These are phyloP conservation scores for Phytophthora hybrid DNA, from an alignment of 352 stramenopile genomes.

Conservation along the genomic window DNA sequence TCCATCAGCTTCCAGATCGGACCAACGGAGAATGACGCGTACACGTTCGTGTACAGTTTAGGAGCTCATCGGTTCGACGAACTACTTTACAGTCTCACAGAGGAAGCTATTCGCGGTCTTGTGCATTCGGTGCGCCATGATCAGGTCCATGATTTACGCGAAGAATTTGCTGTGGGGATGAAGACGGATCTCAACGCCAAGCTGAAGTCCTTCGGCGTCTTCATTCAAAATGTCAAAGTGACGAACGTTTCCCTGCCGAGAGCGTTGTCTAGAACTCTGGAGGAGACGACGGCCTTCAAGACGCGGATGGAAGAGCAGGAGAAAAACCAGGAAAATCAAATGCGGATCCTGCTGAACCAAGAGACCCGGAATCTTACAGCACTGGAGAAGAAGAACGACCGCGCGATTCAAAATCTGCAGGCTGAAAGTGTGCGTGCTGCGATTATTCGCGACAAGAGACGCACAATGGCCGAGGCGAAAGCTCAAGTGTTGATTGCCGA, in stretches of 20 bases:
- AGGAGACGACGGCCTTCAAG: constrained; percentile 83
- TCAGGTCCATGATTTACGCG: constrained; percentile 74
- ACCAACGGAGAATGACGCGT: constrained; percentile 64
- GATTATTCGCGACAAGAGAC: constrained; percentile 79
- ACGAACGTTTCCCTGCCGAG: constrained; percentile 73
- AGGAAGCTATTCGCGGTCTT: constrained; percentile 72
- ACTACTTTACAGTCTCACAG: constrained; percentile 70
- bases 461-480: constrained; percentile 72
- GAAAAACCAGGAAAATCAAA: constrained; percentile 87
- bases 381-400: constrained; percentile 77
- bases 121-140: constrained; percentile 82
- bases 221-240: constrained; percentile 88
- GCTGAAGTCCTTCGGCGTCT: constrained; percentile 66
- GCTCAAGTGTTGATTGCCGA: constrained; percentile 70
- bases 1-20: constrained; percentile 87
- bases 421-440: constrained; percentile 62
- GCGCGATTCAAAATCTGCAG: constrained; percentile 71
- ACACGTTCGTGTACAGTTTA: constrained; percentile 83
- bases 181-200: constrained; percentile 81
- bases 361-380: constrained; percentile 77
- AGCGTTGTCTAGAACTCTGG: constrained; percentile 63
- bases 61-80: constrained; percentile 81
- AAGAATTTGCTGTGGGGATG: constrained; percentile 82
- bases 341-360: constrained; percentile 80
- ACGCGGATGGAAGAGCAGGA: constrained; percentile 86